Base-by-base conservation (phyloP, 768 basidiomycete species). In the Hericium rajendrae region DNA sequence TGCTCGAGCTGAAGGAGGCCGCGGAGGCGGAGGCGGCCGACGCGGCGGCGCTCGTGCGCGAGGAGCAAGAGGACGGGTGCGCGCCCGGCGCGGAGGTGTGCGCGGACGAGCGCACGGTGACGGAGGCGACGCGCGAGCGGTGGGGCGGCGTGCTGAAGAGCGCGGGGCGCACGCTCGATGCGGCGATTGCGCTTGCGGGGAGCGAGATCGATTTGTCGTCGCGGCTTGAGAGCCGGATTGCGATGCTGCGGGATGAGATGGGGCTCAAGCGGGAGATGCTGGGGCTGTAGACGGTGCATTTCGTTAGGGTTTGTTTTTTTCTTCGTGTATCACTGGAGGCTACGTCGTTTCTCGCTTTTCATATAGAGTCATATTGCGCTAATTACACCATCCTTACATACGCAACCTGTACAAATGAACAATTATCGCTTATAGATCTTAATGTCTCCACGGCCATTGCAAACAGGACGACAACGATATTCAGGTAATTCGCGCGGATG, bases 201-300 rank as follows among this genome's bases (percentile, higher is more conserved):
- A 81, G 76, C 64, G 67, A 76, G 58, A 74, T 81, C 12, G 88
- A 90, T 69, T 58, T 91, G 65, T 79, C 79, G 46, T 82, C 83
- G 57, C 72, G 87, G 66, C 66, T 91, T 57, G 88, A 89, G 57
- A 85, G 79, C 67, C 70, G 88, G 67, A 77, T 88, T 51, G 72
- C 76, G 56, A 82, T 90, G 83, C 67, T 88, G 55, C 75, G 74
- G 60, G 84, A 87, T 65, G 86, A 90, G 78, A 83, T 91, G 62
- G 72, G 65, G 65, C 65, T 71, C 61, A 89, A 88, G 77, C 76
- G 73, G 66, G 78, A 76, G 65, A 76, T 78, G 72, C 56, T 73
- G 11, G 75, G 55, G 20, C 32, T 49, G 24, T 58, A 38, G 38
- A 32, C 32, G 32, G 6, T n/a, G n/a, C n/a, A n/a, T n/a, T 32